Conservation (phyloP, 2,329 filamentous ascomycete species). For the Pseudocercospora vitis region DNA sequence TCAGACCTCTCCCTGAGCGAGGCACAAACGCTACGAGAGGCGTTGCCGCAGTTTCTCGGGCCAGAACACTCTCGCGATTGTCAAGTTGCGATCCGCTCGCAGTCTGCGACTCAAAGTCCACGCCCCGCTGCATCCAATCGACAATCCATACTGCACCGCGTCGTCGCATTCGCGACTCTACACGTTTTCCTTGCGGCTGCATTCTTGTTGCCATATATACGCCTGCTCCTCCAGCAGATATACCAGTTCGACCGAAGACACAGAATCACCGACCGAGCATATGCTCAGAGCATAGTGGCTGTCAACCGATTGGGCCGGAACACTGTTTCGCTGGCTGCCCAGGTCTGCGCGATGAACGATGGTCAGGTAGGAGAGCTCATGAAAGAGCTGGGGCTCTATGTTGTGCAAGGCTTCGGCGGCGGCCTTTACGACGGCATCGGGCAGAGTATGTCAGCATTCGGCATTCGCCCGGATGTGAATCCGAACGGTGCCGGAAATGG, state of each 20-base stretch:
- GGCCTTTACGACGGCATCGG: constrained; percentile 66
- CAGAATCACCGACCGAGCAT: constrained; percentile 60
- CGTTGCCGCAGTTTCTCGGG: constrained; percentile 45
- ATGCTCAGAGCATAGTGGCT: constrained; percentile 54
- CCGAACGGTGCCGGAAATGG: background rate
- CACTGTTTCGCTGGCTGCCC: constrained; percentile 54
- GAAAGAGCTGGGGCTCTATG: constrained; percentile 59
- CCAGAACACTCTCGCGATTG: constrained; percentile 10
- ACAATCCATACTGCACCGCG: constrained; percentile 29
- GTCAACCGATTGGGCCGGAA: constrained; percentile 56
- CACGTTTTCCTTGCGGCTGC: constrained; percentile 57
- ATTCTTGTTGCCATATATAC: constrained; percentile 62
- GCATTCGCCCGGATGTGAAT: background rate
- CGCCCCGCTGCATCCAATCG: constrained; percentile 25
- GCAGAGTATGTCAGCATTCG: constrained; percentile 43
- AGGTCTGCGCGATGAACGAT: constrained; percentile 62
- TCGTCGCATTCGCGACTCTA: constrained; percentile 25
- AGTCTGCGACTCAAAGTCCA: background rate
- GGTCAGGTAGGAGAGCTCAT: constrained; percentile 63
- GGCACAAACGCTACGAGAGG: constrained; percentile 51
- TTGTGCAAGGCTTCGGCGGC: constrained; percentile 62
- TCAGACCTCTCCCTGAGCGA: constrained; percentile 58
- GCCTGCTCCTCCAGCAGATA: constrained; percentile 53
- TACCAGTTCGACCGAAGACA: constrained; percentile 67
- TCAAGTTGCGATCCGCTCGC: constrained; percentile 21